Evolutionary conservation across 2,329 filamentous ascomycete genomes (phyloP).

Genomic region (Penicillium vulpinum): DNA sequence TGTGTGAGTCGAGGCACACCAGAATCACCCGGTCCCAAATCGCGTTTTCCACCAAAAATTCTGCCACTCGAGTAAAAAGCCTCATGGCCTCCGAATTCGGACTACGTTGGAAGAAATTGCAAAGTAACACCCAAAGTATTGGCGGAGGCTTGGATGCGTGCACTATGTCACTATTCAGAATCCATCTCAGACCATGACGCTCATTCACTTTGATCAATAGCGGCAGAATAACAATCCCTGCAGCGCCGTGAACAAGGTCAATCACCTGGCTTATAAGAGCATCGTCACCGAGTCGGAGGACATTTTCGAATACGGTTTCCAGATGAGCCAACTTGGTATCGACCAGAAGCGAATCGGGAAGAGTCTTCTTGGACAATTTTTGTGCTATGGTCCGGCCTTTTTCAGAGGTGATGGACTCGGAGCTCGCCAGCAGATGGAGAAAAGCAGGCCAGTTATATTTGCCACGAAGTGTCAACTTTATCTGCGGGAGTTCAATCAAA

Average conservation of each 20-base stretch:
- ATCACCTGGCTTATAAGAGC: background rate
- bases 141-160: background rate
- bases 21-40: constrained; percentile 8
- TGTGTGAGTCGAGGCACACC: constrained; percentile 5
- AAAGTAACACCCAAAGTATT: background rate
- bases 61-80: constrained; percentile 5
- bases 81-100: background rate
- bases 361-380: background rate
- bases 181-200: background rate
- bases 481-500: constrained; percentile 10
- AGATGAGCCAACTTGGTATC: background rate
- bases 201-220: background rate
- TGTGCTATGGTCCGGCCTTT: background rate
- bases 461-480: constrained; percentile 5
- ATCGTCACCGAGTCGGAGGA: background rate
- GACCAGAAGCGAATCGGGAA: background rate
- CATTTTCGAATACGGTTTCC: background rate
- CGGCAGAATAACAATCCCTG: background rate
- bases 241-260: background rate
- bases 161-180: background rate
- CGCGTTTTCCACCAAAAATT: constrained; percentile 3
- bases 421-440: background rate
- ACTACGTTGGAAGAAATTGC: background rate
- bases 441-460: constrained; percentile 2
- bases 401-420: background rate